Conservation (phyloP, 192 early-diverging fungal genomes). For the Coemansia sp. region DNA sequence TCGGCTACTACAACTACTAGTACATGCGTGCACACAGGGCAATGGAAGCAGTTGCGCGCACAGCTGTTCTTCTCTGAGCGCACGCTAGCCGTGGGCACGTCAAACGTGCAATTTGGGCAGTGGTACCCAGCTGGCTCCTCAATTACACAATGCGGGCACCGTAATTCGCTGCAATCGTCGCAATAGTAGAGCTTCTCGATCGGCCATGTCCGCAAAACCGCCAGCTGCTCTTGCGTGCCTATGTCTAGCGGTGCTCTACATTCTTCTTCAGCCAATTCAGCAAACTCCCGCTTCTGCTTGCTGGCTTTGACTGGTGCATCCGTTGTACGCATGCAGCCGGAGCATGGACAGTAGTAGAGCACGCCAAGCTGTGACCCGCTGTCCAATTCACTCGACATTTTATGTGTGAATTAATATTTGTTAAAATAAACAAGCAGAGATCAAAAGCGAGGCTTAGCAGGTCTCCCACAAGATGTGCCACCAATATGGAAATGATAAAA, state of each 20-base stretch:
- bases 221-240: slow-evolving; percentile 9
- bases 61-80: slow-evolving; percentile 94
- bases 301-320: not conserved
- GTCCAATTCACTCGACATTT: slow-evolving; percentile 1
- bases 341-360: slow-evolving; percentile 46
- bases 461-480: slow-evolving; percentile 1
- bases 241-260: not conserved
- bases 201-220: slow-evolving; percentile 46
- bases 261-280: not conserved
- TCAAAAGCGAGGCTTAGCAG: not conserved
- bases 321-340: slow-evolving; percentile 8
- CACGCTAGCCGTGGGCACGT: slow-evolving; percentile 94
- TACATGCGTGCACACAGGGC: slow-evolving; percentile 81
- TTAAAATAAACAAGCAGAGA: not conserved
- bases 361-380: slow-evolving; percentile 11
- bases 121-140: slow-evolving; percentile 88
- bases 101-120: slow-evolving; percentile 96
- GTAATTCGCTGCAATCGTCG: slow-evolving; percentile 76
- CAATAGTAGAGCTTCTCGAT: slow-evolving; percentile 84
- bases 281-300: not conserved
- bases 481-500: not conserved
- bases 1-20: slow-evolving; percentile 67
- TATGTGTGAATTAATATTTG: not conserved
- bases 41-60: slow-evolving; percentile 91
- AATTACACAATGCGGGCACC: slow-evolving; percentile 78